These are phyloP conservation scores for Silene conica DNA, from an alignment of 148 eudicot species.

Conservation along the genomic window DNA sequence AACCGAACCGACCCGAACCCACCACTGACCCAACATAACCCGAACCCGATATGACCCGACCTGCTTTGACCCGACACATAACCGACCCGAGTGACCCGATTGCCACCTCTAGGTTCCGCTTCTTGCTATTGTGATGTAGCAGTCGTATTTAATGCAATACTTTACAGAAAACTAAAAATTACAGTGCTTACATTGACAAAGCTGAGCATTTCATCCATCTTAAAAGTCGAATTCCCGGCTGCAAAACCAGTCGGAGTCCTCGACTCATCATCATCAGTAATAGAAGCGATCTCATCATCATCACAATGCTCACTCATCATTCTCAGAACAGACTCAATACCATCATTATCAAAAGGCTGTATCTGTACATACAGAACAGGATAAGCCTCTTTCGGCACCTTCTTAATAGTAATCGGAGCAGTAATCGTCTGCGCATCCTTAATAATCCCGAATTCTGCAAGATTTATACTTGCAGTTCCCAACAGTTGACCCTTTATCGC, in stretches of 20 bases:
- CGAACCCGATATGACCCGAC: too few species aligned
- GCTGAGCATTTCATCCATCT: constrained; percentile 43
- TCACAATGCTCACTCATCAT: constrained; percentile 47
- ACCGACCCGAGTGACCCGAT: too few species aligned
- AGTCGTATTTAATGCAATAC: too few species aligned
- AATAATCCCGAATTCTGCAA: constrained; percentile 70
- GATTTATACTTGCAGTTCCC: constrained; percentile 63
- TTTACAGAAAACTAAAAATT: not conserved
- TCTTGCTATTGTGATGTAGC: not conserved
- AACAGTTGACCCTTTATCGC: constrained; percentile 61
- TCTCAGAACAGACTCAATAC: constrained; percentile 47
- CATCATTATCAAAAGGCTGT: constrained; percentile 67
- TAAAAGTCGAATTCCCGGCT: constrained; percentile 30
- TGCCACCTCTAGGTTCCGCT: not conserved
- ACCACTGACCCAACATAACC: too few species aligned
- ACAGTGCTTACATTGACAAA: constrained; percentile 26
- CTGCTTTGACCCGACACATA: too few species aligned
- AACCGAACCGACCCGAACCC: too few species aligned
- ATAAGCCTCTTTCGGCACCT: constrained; percentile 45
- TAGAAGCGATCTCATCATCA: constrained; percentile 55
- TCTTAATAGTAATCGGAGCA: constrained; percentile 54
- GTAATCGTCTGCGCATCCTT: constrained; percentile 39
- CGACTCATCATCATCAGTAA: constrained; percentile 71
- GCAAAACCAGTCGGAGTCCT: constrained; percentile 44
- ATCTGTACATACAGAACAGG: constrained; percentile 52